These are phyloP conservation scores for Starmerella gropengiesseri DNA, from an alignment of 805 yeast species.

Conservation along the genomic window DNA sequence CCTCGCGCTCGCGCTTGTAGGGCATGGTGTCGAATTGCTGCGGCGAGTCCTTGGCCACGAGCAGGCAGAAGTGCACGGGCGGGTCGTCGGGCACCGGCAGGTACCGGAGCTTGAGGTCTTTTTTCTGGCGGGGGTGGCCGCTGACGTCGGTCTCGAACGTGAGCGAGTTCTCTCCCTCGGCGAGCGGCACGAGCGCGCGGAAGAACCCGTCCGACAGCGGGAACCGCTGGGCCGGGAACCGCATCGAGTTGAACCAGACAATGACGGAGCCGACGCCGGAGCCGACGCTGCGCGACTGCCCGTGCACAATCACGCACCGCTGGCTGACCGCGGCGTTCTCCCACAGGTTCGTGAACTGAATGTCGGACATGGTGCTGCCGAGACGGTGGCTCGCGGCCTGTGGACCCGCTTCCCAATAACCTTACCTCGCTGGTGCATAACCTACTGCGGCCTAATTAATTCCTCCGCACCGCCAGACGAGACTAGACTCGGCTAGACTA, in stretches of 20 bases:
- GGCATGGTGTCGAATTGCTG: constrained; percentile 59
- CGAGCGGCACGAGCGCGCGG: constrained; percentile 62
- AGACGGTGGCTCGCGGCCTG: too few relatives aligned
- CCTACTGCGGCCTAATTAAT: too few relatives aligned
- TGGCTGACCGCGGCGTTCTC: constrained; percentile 25
- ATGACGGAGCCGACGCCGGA: constrained; percentile 34
- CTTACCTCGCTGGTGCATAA: too few relatives aligned
- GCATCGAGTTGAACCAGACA: constrained; percentile 33
- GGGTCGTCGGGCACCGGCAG: constrained; percentile 52
- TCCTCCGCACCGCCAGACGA: too few relatives aligned
- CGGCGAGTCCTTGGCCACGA: constrained; percentile 68
- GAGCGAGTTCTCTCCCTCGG: constrained; percentile 56
- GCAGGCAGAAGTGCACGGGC: constrained; percentile 69
- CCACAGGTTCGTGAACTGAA: constrained; percentile 26
- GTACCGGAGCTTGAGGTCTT: constrained; percentile 36
- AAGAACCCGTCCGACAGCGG: constrained; percentile 63
- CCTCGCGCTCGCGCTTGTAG: constrained; percentile 36
- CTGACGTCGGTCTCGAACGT: constrained; percentile 33
- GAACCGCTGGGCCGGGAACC: constrained; percentile 56
- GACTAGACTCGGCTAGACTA: too few relatives aligned
- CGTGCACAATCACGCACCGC: constrained; percentile 31
- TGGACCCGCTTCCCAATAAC: too few relatives aligned
- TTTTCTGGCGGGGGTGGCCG: constrained; percentile 7
- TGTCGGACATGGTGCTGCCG: constrained; percentile 14
- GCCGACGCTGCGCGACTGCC: constrained; percentile 26